A percentile compares a stretch with the other conserved stretches of the same genome.
Conservation (phyloP, 2,329 filamentous ascomycete species). For the Trichoderma polysporum region DNA sequence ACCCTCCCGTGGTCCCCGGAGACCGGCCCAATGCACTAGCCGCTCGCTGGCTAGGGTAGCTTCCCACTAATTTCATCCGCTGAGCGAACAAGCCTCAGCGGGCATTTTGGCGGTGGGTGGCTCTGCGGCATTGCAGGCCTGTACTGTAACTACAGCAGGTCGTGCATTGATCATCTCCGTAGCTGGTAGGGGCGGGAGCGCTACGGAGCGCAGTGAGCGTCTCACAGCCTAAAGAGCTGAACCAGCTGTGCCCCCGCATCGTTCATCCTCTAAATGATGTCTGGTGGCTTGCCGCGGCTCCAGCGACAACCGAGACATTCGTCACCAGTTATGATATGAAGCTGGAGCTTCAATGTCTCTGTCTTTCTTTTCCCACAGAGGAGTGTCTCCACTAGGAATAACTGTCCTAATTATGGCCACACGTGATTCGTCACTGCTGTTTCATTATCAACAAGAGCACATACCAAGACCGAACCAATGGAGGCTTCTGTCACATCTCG, state of each 20-base stretch:
- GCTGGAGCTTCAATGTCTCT: background rate
- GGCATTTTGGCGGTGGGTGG: background rate
- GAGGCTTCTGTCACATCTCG: background rate
- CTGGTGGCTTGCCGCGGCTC: background rate
- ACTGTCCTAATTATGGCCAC: background rate
- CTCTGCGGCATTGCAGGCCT: background rate
- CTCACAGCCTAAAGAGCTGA: background rate
- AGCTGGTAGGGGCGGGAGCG: slow-evolving; percentile 2
- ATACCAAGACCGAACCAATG: background rate
- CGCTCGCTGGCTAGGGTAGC: background rate
- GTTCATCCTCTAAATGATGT: background rate
- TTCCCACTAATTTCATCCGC: too few species aligned
- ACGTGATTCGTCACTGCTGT: background rate
- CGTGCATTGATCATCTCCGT: too few species aligned
- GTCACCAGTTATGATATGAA: background rate
- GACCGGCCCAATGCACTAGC: background rate
- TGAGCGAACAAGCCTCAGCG: background rate
- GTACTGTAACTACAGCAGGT: too few species aligned
- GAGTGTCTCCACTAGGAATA: background rate
- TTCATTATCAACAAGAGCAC: background rate
- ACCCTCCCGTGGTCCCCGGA: slow-evolving; percentile 17
- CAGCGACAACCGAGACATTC: slow-evolving; percentile 4
- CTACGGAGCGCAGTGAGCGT: slow-evolving; percentile 1
- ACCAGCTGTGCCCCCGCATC: background rate
- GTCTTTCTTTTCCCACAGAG: background rate